A percentile compares a stretch with the other conserved stretches of the same genome.
Evolutionary conservation across 768 basidiomycete genomes (phyloP).

Genomic region (Xerocomellus chrysenteron): DNA sequence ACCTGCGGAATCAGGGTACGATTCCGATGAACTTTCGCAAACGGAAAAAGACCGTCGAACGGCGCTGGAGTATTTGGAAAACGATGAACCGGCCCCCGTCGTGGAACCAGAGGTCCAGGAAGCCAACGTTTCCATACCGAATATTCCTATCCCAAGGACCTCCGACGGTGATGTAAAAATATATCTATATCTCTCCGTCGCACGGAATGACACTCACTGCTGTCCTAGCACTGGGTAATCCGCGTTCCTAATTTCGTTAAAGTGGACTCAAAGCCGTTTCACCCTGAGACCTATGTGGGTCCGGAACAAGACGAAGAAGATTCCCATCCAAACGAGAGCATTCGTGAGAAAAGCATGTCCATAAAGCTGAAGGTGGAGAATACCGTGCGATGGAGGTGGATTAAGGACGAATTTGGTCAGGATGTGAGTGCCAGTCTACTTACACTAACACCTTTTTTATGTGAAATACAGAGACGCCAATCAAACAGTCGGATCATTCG

Average conservation of each 20-base stretch:
- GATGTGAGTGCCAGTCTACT: conserved; percentile 55
- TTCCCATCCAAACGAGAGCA: conserved; percentile 51
- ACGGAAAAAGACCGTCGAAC: conserved; percentile 57
- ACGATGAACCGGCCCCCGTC: conserved; percentile 60
- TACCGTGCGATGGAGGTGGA: conserved; percentile 95
- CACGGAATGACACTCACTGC: conserved; percentile 6
- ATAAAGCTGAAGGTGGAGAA: conserved; percentile 91
- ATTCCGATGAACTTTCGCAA: conserved; percentile 68
- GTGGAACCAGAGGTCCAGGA: conserved; percentile 53
- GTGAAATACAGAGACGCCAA: conserved; percentile 60
- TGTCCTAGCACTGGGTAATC: conserved; percentile 75
- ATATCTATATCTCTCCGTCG: not conserved
- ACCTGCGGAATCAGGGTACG: conserved; percentile 44
- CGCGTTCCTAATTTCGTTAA: conserved; percentile 93
- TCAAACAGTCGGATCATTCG: conserved; percentile 89
- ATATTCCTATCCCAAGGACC: conserved; percentile 76
- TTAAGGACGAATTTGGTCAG: conserved; percentile 66
- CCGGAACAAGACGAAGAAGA: conserved; percentile 78
- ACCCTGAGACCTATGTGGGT: conserved; percentile 80
- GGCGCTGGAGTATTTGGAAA: conserved; percentile 80
- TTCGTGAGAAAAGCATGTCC: conserved; percentile 77
- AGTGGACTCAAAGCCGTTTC: conserved; percentile 87
- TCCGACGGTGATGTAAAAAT: conserved; percentile 76
- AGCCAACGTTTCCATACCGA: conserved; percentile 80
- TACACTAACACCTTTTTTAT: not conserved